Conservation (phyloP, 352 stramenopile species). For the Phytophthora multivora region DNA sequence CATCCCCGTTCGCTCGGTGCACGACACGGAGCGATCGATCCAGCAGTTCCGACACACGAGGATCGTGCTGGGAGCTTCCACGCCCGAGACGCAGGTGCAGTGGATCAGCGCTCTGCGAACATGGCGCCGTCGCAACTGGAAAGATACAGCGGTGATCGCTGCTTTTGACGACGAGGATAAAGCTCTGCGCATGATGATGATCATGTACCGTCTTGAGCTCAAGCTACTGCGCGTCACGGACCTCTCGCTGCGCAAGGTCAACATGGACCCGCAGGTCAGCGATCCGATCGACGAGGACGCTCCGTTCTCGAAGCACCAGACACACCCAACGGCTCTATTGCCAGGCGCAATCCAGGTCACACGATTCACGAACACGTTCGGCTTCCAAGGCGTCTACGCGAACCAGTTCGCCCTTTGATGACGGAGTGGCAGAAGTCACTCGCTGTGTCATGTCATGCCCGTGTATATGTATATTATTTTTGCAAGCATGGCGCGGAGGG, state of each 20-base stretch:
- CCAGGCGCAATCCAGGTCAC: constrained; percentile 34
- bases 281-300: constrained; percentile 18
- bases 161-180: constrained; percentile 69
- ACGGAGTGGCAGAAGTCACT: constrained; percentile 3
- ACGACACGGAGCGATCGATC: constrained; percentile 77
- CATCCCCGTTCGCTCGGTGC: constrained; percentile 72
- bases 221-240: constrained; percentile 59
- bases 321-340: constrained; percentile 20
- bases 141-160: constrained; percentile 63
- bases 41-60: constrained; percentile 59
- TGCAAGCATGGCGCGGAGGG: constrained; percentile 9
- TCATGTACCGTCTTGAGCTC: constrained; percentile 65
- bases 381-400: constrained; percentile 32
- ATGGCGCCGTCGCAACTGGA: constrained; percentile 82
- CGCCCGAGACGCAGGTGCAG: constrained; percentile 45
- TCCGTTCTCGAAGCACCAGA: constrained; percentile 17
- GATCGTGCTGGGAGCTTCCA: constrained; percentile 65
- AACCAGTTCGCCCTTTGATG: constrained; percentile 34
- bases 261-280: constrained; percentile 13
- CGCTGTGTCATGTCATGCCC: background rate
- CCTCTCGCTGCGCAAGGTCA: constrained; percentile 55
- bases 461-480: constrained; percentile 28
- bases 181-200: constrained; percentile 71
- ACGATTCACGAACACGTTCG: constrained; percentile 36
- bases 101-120: constrained; percentile 77